These are phyloP conservation scores for Mycena metata DNA, from an alignment of 768 basidiomycete species.

Conservation along the genomic window DNA sequence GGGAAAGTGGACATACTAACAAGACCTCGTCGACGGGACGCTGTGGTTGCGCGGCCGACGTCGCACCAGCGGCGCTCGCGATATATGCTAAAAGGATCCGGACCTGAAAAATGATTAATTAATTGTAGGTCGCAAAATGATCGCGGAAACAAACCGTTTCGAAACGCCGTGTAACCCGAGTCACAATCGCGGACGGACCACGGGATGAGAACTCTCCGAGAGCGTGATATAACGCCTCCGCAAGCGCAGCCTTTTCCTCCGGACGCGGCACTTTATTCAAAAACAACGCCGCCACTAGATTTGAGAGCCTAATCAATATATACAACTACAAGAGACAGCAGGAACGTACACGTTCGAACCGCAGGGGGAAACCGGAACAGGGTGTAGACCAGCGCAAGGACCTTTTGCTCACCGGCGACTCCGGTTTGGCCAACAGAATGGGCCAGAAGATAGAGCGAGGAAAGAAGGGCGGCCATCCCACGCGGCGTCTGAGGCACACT, in stretches of 20 bases:
- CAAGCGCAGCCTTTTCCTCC: slow-evolving; percentile 43
- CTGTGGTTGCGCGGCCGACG: not conserved
- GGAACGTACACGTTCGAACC: slow-evolving; percentile 42
- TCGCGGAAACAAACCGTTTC: slow-evolving; percentile 33
- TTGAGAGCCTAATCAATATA: not conserved
- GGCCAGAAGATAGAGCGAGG: slow-evolving; percentile 45
- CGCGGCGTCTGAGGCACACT: slow-evolving; percentile 42
- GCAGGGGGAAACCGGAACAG: slow-evolving; percentile 47
- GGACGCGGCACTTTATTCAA: slow-evolving; percentile 39
- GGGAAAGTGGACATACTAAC: slow-evolving; percentile 41
- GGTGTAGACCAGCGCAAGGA: slow-evolving; percentile 40
- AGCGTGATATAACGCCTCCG: slow-evolving; percentile 41
- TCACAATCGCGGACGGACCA: slow-evolving; percentile 34
- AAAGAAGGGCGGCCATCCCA: slow-evolving; percentile 48
- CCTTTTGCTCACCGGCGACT: slow-evolving; percentile 31
- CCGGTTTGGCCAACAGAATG: slow-evolving; percentile 39
- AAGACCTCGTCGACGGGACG: slow-evolving; percentile 39
- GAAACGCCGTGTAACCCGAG: slow-evolving; percentile 31
- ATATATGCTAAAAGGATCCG: slow-evolving; percentile 39
- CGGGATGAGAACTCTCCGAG: slow-evolving; percentile 38
- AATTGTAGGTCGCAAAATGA: too few relatives aligned
- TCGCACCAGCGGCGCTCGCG: slow-evolving; percentile 17
- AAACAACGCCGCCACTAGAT: slow-evolving; percentile 41
- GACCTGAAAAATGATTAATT: slow-evolving; percentile 1
- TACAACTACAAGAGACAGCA: not conserved